Conservation (phyloP, 192 early-diverging fungal genomes). For the Paraglomus occultum region DNA sequence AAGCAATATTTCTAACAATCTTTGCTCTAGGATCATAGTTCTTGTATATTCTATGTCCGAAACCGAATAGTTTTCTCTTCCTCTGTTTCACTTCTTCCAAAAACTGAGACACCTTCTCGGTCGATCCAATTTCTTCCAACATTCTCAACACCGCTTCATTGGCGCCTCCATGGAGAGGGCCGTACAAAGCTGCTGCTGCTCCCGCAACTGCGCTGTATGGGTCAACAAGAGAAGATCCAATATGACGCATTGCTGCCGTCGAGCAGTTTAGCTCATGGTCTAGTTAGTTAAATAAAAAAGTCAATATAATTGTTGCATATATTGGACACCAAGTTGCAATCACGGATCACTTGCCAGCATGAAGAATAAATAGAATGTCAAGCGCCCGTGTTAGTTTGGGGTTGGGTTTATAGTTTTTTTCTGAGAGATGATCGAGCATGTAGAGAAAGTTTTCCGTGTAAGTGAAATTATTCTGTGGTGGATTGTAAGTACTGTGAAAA, state of each 20-base stretch:
- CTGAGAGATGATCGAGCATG: constrained; percentile 65
- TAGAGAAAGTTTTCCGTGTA: constrained; percentile 68
- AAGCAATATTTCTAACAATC: constrained; percentile 58
- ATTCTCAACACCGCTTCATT: constrained; percentile 66
- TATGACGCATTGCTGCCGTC: constrained; percentile 65
- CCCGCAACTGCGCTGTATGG: constrained; percentile 60
- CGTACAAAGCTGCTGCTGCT: constrained; percentile 63
- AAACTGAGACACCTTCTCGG: constrained; percentile 56
- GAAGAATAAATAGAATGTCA: constrained; percentile 69
- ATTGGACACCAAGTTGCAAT: constrained; percentile 34
- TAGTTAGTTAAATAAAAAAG: neutral
- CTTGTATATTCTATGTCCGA: constrained; percentile 61
- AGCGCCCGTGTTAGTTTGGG: constrained; percentile 56
- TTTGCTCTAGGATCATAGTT: constrained; percentile 65
- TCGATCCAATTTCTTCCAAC: constrained; percentile 61
- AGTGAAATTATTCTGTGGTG: constrained; percentile 46
- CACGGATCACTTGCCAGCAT: constrained; percentile 62
- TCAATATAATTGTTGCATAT: neutral
- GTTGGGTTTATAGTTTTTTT: constrained; percentile 59
- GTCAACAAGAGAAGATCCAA: constrained; percentile 61
- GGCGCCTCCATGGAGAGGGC: constrained; percentile 64
- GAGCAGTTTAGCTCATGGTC: constrained; percentile 44
- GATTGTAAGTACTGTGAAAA: constrained; percentile 26
- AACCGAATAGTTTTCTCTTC: constrained; percentile 62
- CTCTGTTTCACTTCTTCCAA: constrained; percentile 60